A percentile compares a stretch with the other conserved stretches of the same genome.
These are phyloP conservation scores for Cairneyella variabilis DNA, from an alignment of 495 filamentous ascomycete species.

Conservation along the genomic window DNA sequence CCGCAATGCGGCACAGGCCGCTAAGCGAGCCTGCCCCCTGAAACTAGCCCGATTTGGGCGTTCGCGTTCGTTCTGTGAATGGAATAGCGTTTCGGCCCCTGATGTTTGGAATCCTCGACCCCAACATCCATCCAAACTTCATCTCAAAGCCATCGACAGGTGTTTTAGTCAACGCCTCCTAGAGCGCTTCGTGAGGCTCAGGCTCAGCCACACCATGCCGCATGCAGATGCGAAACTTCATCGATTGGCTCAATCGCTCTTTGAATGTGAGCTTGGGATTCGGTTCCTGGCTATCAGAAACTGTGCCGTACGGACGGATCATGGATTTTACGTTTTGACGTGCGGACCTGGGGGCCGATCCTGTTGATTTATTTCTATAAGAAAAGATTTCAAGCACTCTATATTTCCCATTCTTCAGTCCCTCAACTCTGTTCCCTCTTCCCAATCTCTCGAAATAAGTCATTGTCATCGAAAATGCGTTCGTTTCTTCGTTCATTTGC, in stretches of 20 bases:
- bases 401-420: background rate
- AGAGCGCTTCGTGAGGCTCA: background rate
- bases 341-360: background rate
- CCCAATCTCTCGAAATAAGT: background rate
- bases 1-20: no score
- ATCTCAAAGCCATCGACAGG: background rate
- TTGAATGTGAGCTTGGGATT: background rate
- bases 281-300: background rate
- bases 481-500: slow-evolving; percentile 3
- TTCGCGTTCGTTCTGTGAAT: background rate
- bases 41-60: background rate
- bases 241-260: background rate
- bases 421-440: background rate
- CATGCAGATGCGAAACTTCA: background rate
- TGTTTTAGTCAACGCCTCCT: background rate
- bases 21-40: no score
- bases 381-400: background rate
- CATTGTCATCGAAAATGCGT: background rate
- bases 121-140: background rate
- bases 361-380: background rate
- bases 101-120: background rate
- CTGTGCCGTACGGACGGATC: background rate
- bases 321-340: background rate
- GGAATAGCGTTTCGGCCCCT: background rate
- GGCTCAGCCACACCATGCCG: background rate